Percentiles rank a stretch among this genome's conserved stretches.
Evolutionary conservation across 1,284 basidiomycete genomes (phyloP).

Genomic region (Rhodotorula mucilaginosa): DNA sequence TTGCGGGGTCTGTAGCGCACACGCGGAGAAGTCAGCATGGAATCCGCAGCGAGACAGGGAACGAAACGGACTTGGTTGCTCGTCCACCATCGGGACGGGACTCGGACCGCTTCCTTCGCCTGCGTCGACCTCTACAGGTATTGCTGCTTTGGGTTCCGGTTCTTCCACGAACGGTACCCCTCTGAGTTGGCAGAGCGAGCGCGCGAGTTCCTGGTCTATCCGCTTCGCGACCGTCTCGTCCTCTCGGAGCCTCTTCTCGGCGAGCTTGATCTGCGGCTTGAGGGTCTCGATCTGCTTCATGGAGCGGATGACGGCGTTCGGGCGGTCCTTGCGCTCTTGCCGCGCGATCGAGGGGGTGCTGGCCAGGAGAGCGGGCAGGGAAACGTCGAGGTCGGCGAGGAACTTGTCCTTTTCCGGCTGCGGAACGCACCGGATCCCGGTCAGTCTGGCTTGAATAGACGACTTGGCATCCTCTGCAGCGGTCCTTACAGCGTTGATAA

Average conservation of each 20-base stretch:
- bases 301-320: not conserved
- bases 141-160: too few species aligned
- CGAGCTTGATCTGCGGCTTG: not conserved
- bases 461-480: not conserved
- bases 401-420: conserved; percentile 26
- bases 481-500: conserved; percentile 5
- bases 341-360: conserved; percentile 5
- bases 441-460: conserved; percentile 7
- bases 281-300: conserved; percentile 11
- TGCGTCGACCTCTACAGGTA: not conserved
- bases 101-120: not conserved
- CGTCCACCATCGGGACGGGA: not conserved
- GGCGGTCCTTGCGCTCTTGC: conserved; percentile 14
- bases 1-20: too few species aligned
- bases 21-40: not conserved
- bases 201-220: conserved; percentile 3
- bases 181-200: not conserved
- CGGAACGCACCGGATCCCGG: too few species aligned
- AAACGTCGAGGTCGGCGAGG: conserved; percentile 19
- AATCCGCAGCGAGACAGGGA: not conserved
- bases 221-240: not conserved
- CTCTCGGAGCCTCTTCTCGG: conserved; percentile 3
- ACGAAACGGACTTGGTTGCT: not conserved
- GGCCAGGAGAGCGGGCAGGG: conserved; percentile 17
- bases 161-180: not conserved